Conservation (phyloP, 1,139 yeast genomes). For the Magnusiomyces ingens region DNA sequence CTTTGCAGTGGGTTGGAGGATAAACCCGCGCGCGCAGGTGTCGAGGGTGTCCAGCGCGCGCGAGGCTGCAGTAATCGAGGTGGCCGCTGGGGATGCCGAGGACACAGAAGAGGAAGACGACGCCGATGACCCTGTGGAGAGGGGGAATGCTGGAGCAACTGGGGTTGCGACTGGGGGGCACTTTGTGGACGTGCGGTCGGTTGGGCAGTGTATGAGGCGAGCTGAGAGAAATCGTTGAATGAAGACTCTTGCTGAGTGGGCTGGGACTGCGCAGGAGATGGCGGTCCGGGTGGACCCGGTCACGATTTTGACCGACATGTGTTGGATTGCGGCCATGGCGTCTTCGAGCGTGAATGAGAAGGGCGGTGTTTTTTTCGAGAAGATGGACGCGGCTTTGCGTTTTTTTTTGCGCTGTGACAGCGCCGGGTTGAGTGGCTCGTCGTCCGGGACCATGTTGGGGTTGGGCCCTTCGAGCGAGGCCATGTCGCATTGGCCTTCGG, state of each 20-base stretch:
- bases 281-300: slow-evolving; percentile 42
- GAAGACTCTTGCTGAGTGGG: slow-evolving; percentile 45
- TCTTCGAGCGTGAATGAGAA: slow-evolving; percentile 48
- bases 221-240: slow-evolving; percentile 56
- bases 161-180: background rate
- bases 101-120: slow-evolving; percentile 38
- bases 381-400: slow-evolving; percentile 3
- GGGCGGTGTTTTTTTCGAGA: slow-evolving; percentile 33
- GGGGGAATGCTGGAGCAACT: background rate
- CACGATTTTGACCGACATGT: slow-evolving; percentile 44
- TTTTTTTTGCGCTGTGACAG: slow-evolving; percentile 1
- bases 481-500: slow-evolving; percentile 22
- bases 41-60: slow-evolving; percentile 16
- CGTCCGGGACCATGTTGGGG: background rate
- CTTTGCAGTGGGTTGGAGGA: slow-evolving; percentile 84
- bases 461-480: background rate
- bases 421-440: too few relatives aligned
- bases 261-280: slow-evolving; percentile 52
- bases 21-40: slow-evolving; percentile 15
- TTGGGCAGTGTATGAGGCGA: slow-evolving; percentile 67
- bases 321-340: slow-evolving; percentile 48
- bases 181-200: slow-evolving; percentile 47
- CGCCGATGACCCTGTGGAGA: background rate
- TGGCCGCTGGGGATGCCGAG: slow-evolving; percentile 27
- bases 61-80: too few relatives aligned